These are phyloP conservation scores for Diutina catenulata DNA, from an alignment of 1,139 yeast species.

Conservation along the genomic window DNA sequence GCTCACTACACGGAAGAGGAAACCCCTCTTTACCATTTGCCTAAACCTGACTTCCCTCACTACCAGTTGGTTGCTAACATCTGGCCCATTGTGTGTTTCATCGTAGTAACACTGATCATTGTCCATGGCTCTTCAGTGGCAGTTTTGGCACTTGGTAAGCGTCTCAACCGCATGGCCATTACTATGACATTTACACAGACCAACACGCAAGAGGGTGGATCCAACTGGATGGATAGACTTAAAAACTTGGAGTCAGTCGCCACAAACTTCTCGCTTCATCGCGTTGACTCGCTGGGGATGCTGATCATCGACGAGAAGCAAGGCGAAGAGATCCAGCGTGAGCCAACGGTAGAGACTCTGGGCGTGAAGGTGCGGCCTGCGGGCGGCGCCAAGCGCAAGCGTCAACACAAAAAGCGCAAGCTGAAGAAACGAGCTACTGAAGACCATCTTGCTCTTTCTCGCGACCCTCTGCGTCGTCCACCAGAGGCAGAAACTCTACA, in stretches of 20 bases:
- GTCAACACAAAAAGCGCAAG: constrained; percentile 26
- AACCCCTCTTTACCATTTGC: constrained; percentile 48
- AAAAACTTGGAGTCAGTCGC: constrained; percentile 67
- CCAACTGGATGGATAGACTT: constrained; percentile 75
- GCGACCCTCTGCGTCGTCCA: constrained; percentile 18
- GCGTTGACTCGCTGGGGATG: constrained; percentile 47
- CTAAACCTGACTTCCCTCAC: constrained; percentile 41
- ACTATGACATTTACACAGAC: constrained; percentile 79
- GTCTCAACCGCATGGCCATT: constrained; percentile 83
- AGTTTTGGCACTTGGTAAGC: constrained; percentile 77
- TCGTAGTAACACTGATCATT: constrained; percentile 75
- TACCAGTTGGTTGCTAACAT: constrained; percentile 61
- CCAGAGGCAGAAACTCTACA: constrained; percentile 33
- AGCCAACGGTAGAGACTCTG: constrained; percentile 45
- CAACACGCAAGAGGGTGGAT: constrained; percentile 46
- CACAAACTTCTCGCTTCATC: constrained; percentile 67
- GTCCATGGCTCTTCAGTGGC: constrained; percentile 98
- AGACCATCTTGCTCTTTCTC: neutral
- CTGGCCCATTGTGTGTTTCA: constrained; percentile 87
- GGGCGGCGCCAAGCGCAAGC: constrained; percentile 57
- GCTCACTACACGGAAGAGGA: constrained; percentile 39
- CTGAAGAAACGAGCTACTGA: constrained; percentile 10
- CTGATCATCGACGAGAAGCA: constrained; percentile 11
- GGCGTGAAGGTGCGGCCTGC: constrained; percentile 68
- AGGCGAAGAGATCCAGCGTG: constrained; percentile 11